A percentile compares a stretch with the other conserved stretches of the same genome.
Conservation (phyloP, 1,284 basidiomycete genomes). For the Rhodotorula glutinis region DNA sequence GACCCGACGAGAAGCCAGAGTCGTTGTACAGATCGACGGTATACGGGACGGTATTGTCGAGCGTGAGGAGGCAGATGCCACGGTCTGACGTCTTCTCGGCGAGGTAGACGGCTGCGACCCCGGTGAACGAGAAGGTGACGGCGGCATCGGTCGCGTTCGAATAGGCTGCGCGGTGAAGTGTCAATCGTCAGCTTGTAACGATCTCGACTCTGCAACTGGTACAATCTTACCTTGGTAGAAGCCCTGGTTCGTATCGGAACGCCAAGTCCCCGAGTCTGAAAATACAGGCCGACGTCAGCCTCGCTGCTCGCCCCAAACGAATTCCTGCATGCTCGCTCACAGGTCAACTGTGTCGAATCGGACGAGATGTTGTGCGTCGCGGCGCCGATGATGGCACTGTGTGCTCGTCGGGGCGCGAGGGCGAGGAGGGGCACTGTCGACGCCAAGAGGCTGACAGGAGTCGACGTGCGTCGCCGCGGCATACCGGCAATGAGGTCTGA, state of each 20-base stretch:
- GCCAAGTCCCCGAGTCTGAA: slow-evolving; percentile 22
- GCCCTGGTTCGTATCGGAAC: slow-evolving; percentile 23
- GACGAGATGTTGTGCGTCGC: slow-evolving; percentile 28
- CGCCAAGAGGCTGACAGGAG: background rate
- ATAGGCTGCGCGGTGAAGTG: slow-evolving; percentile 36
- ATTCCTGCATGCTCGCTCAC: slow-evolving; percentile 1
- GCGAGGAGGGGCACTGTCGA: background rate
- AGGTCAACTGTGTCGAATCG: slow-evolving; percentile 33
- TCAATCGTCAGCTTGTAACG: too few species aligned
- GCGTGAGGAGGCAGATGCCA: slow-evolving; percentile 26
- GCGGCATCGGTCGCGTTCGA: slow-evolving; percentile 29
- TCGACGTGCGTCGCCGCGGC: background rate
- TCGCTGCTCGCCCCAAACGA: too few species aligned
- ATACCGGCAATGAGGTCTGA: background rate
- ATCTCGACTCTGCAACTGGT: too few species aligned
- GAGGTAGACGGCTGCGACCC: slow-evolving; percentile 27
- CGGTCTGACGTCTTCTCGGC: slow-evolving; percentile 30
- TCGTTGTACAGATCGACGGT: slow-evolving; percentile 38
- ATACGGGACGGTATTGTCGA: slow-evolving; percentile 21
- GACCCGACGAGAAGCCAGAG: slow-evolving; percentile 17
- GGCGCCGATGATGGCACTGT: slow-evolving; percentile 18
- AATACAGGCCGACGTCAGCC: too few species aligned
- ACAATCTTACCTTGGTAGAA: slow-evolving; percentile 26
- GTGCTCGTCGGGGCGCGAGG: background rate
- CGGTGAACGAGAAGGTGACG: slow-evolving; percentile 37